Base-by-base conservation (phyloP, 352 stramenopile genomes). In the Lagenidium giganteum region DNA sequence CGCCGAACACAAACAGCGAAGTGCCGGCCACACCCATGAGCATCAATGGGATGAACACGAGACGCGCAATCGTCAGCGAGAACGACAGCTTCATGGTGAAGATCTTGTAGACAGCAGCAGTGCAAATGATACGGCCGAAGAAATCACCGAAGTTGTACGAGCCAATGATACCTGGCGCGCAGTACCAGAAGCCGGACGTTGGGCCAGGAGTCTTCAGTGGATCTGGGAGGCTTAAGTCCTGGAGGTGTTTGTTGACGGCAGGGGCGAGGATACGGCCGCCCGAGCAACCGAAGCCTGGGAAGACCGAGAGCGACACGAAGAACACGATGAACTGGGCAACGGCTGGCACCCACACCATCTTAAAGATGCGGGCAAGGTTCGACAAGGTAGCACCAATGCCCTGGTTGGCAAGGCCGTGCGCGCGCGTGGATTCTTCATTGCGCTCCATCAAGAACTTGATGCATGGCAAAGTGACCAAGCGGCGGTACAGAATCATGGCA, bases 391-490 rank as follows among this genome's bases (percentile, higher is more conserved):
- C 56, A 16, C 42, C 11, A 2, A 67, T 22, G 3, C 67, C 52
- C 47, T 74, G 56, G 17, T 43, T 40, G 2, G 59, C 50, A 1
- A 77, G 26, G n/a, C 53, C 52, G 27, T 77, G 53, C 9, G 60
- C 64, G 12, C 42, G 46, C n/a, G 51, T 46, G 28, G 57, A 54
- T 8, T 25, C 26, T 7, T 59, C 57, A 28, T 80, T 82, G 34
- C 70, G 71, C 33, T 85, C 57, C 1, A 85, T 28, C 18, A 85
- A 49, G 52, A 70, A 84, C 40, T 67, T 60, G 30, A 84, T 68
- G 36, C 50, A 68, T 3, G 64, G 51, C 16, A 86, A 33, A 5
- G 37, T 52, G 13, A 41, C 54, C 1, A 86, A 20, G 9, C 36
- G 41, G n/a, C 42, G 42, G 51, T 86, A 83, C 11, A 86, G 31